Evolutionary conservation across 768 basidiomycete genomes (phyloP).

Genomic region (Candolleomyces aberdarensis): DNA sequence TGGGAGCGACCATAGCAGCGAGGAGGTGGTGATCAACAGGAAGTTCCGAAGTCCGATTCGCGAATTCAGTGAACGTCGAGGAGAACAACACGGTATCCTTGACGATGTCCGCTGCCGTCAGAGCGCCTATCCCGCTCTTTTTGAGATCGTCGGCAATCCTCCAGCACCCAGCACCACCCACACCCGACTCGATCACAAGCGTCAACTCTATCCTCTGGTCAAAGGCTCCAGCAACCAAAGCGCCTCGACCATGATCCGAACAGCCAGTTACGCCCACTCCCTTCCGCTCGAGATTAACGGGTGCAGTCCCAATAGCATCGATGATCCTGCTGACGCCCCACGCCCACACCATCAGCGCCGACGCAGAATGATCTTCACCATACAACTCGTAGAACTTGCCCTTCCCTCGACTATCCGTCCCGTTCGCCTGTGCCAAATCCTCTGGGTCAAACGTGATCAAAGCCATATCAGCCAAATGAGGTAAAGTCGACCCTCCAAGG

Average conservation of each 20-base stretch:
- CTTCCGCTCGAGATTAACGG: conserved; percentile 18
- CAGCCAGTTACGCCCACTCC: conserved; percentile 54
- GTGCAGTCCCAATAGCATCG: conserved; percentile 46
- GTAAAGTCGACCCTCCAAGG: conserved; percentile 38
- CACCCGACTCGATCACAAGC: conserved; percentile 57
- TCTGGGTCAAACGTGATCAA: conserved; percentile 46
- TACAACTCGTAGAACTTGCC: conserved; percentile 55
- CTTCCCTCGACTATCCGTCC: conserved; percentile 40
- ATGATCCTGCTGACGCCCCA: conserved; percentile 58
- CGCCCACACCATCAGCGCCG: conserved; percentile 52
- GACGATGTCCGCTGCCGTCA: conserved; percentile 52
- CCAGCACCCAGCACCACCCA: conserved; percentile 55
- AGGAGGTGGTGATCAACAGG: conserved; percentile 57
- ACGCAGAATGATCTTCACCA: conserved; percentile 40
- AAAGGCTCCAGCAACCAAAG: conserved; percentile 53
- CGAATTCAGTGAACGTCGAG: conserved; percentile 41
- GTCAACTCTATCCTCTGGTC: conserved; percentile 52
- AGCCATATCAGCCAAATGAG: conserved; percentile 33
- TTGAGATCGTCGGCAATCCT: conserved; percentile 46
- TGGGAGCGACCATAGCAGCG: conserved; percentile 49
- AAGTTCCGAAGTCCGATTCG: conserved; percentile 38
- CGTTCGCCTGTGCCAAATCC: conserved; percentile 44
- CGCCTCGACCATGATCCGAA: conserved; percentile 55
- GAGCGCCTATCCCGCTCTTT: conserved; percentile 35
- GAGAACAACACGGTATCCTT: conserved; percentile 57